Conservation (phyloP, 2,329 filamentous ascomycete genomes). For the Botrytis sinoallii region DNA sequence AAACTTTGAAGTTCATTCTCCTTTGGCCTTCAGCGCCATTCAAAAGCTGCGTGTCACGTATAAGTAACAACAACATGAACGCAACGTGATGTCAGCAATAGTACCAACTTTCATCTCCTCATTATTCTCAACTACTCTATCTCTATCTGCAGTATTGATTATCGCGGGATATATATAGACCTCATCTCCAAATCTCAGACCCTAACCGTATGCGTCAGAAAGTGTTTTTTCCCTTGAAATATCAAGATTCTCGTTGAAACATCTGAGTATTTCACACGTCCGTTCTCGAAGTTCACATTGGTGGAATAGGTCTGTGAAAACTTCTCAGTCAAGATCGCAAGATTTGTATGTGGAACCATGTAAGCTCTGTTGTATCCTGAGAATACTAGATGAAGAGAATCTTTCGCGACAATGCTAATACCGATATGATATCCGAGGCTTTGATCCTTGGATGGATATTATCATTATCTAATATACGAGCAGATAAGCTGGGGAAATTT, state of each 20-base stretch:
- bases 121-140: no score
- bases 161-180: no score
- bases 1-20: not conserved
- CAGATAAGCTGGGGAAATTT: not conserved
- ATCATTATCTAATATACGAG: not conserved
- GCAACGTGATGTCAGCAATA: not conserved
- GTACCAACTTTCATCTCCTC: no score
- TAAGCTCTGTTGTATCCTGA: not conserved
- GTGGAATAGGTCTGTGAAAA: not conserved
- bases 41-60: not conserved
- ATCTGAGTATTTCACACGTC: fast-evolving
- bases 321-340: not conserved
- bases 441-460: not conserved
- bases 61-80: not conserved
- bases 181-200: not conserved
- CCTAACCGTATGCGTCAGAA: not conserved
- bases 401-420: not conserved
- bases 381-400: not conserved
- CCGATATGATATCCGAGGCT: not conserved
- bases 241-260: not conserved
- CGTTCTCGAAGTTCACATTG: fast-evolving
- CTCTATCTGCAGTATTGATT: no score
- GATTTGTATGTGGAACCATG: not conserved
- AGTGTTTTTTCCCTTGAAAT: fast-evolving
- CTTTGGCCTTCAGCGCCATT: fast-evolving